Evolutionary conservation across 495 filamentous ascomycete genomes (phyloP).

Genomic region (Patellaria atrata): DNA sequence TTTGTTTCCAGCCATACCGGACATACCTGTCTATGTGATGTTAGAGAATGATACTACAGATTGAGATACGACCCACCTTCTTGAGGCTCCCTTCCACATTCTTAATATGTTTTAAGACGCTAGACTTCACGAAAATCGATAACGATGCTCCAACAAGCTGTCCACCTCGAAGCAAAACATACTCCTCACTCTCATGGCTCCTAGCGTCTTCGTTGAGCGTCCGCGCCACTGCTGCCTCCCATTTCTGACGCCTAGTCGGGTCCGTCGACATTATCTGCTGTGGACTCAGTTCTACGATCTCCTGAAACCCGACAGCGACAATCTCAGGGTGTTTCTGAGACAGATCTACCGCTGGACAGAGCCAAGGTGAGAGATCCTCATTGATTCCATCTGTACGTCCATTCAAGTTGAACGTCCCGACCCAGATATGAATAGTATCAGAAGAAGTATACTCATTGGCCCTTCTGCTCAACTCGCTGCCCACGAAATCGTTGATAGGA

Average conservation of each 20-base stretch:
- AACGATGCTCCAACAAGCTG: slow-evolving; percentile 91
- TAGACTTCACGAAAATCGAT: slow-evolving; percentile 75
- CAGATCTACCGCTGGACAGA: slow-evolving; percentile 43
- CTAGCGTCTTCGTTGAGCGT: slow-evolving; percentile 60
- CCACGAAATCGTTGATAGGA: slow-evolving; percentile 82
- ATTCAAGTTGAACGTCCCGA: slow-evolving; percentile 92
- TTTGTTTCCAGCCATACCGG: slow-evolving; percentile 95
- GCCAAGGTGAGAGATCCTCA: slow-evolving; percentile 72
- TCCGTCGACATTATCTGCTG: slow-evolving; percentile 99
- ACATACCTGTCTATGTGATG: slow-evolving; percentile 61
- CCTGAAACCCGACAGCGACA: slow-evolving; percentile 83
- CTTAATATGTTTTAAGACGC: slow-evolving; percentile 64
- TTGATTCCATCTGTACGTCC: slow-evolving; percentile 61
- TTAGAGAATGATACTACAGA: slow-evolving; percentile 11
- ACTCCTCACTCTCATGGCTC: slow-evolving; percentile 50
- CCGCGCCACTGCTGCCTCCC: slow-evolving; percentile 68
- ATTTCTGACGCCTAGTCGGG: slow-evolving; percentile 65
- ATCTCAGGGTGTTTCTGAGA: slow-evolving; percentile 54
- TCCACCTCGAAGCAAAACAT: slow-evolving; percentile 78
- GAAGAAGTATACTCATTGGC: slow-evolving; percentile 33
- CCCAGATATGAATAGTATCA: slow-evolving; percentile 48
- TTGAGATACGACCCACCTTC: slow-evolving; percentile 39
- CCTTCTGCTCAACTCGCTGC: slow-evolving; percentile 53
- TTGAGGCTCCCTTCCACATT: slow-evolving; percentile 93
- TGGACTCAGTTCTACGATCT: slow-evolving; percentile 91